Percentiles rank a stretch among this genome's conserved stretches.
phyloP scores from a whole-genome alignment of 1,139 yeast species.

The Yamadazyma dendronema region DNA sequence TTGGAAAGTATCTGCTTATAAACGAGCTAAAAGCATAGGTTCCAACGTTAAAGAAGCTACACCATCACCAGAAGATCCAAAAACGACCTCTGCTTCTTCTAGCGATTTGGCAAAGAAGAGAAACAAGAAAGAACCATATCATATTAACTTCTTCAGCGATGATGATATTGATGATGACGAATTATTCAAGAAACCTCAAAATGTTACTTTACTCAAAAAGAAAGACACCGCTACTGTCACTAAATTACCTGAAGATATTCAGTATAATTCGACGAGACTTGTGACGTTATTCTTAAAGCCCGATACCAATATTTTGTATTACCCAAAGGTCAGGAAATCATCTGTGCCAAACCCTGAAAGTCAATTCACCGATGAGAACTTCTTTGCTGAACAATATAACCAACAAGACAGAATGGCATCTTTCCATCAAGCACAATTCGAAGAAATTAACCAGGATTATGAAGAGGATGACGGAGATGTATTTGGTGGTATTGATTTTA shows the following conservation, averaged over 20 bases:
- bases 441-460: slow-evolving; percentile 39
- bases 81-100: neutral
- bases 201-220: slow-evolving; percentile 30
- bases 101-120: slow-evolving; percentile 17
- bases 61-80: slow-evolving; percentile 3
- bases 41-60: slow-evolving; percentile 13
- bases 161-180: slow-evolving; percentile 33
- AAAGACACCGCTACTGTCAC: slow-evolving; percentile 33
- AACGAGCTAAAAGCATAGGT: slow-evolving; percentile 21
- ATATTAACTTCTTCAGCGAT: slow-evolving; percentile 53
- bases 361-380: slow-evolving; percentile 60
- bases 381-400: slow-evolving; percentile 69
- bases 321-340: slow-evolving; percentile 21
- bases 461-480: slow-evolving; percentile 37
- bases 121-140: slow-evolving; percentile 32
- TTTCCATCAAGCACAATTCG: slow-evolving; percentile 46
- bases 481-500: slow-evolving; percentile 44
- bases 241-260: slow-evolving; percentile 71
- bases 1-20: slow-evolving; percentile 78
- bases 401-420: slow-evolving; percentile 39
- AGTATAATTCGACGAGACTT: slow-evolving; percentile 67
- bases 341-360: slow-evolving; percentile 6
- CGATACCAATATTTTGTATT: slow-evolving; percentile 34
- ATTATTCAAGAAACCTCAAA: slow-evolving; percentile 50
- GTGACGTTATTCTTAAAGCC: slow-evolving; percentile 74